These are phyloP conservation scores for Cardamine occulta DNA, from an alignment of 345 rosid genomes.

Conservation along the genomic window DNA sequence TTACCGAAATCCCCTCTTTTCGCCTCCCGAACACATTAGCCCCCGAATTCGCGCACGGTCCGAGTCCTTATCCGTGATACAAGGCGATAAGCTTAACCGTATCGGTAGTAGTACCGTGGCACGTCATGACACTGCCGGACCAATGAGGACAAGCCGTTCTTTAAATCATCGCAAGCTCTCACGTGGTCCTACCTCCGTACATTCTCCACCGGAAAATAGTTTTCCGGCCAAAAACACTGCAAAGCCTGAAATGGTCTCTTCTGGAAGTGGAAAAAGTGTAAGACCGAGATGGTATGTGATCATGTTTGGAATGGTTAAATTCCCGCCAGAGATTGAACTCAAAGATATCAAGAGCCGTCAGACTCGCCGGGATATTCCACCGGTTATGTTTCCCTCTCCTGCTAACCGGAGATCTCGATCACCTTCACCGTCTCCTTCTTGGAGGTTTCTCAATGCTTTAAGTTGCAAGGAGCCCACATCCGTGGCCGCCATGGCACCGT, in stretches of 20 bases:
- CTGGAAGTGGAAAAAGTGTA: constrained; percentile 28
- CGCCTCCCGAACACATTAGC: constrained; percentile 17
- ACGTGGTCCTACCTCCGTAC: constrained; percentile 32
- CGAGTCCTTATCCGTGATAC: constrained; percentile 58
- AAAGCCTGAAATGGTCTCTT: constrained; percentile 13
- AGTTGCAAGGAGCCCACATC: constrained; percentile 66
- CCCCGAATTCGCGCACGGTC: constrained; percentile 48
- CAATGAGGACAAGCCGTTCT: constrained; percentile 64
- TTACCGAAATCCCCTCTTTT: constrained; percentile 28
- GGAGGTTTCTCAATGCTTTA: constrained; percentile 61
- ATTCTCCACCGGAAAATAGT: constrained; percentile 14
- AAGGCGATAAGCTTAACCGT: constrained; percentile 33
- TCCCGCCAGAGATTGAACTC: constrained; percentile 65
- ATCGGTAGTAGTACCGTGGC: constrained; percentile 11
- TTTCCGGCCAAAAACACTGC: not conserved
- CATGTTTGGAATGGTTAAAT: constrained; percentile 66
- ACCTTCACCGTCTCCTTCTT: constrained; percentile 46
- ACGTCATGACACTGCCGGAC: constrained; percentile 41
- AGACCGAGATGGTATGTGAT: constrained; percentile 68
- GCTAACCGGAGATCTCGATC: constrained; percentile 36
- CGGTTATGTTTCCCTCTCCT: constrained; percentile 50
- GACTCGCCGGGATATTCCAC: constrained; percentile 53
- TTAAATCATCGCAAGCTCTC: constrained; percentile 54
- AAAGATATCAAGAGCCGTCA: constrained; percentile 73
- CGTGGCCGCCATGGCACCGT: constrained; percentile 61